These are phyloP conservation scores for Lactarius sanguifluus DNA, from an alignment of 768 basidiomycete genomes.

Conservation along the genomic window DNA sequence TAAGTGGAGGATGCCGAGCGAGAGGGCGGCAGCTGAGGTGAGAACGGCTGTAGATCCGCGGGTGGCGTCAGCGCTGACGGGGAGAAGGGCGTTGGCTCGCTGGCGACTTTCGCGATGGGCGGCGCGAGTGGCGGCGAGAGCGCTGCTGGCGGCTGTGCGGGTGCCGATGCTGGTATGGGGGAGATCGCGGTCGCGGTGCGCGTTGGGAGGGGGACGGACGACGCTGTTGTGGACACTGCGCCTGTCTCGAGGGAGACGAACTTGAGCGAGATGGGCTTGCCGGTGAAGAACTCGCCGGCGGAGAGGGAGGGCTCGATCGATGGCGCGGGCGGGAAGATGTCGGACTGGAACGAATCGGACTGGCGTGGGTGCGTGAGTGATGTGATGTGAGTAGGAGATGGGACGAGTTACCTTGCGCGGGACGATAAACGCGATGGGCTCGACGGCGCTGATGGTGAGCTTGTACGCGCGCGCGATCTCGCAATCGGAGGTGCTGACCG, in stretches of 20 bases:
- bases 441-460: constrained; percentile 66
- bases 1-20: constrained; percentile 28
- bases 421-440: constrained; percentile 94
- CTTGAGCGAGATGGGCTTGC: constrained; percentile 76
- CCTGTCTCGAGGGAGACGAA: constrained; percentile 80
- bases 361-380: constrained; percentile 33
- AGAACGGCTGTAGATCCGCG: constrained; percentile 28
- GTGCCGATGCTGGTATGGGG: constrained; percentile 36
- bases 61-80: constrained; percentile 23
- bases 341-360: constrained; percentile 95
- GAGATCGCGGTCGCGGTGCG: constrained; percentile 34
- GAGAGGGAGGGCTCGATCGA: constrained; percentile 77
- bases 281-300: constrained; percentile 84
- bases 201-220: constrained; percentile 31
- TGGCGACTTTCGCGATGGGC: constrained; percentile 20
- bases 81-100: constrained; percentile 17
- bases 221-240: constrained; percentile 36
- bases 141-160: constrained; percentile 34
- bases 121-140: constrained; percentile 33
- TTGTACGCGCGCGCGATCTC: constrained; percentile 97
- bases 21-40: constrained; percentile 27
- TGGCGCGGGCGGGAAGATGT: constrained; percentile 92
- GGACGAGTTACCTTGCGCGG: constrained; percentile 71
- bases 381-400: neutral
- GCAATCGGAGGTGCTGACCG: constrained; percentile 84